These are phyloP conservation scores for Lodderomyces margitis DNA, from an alignment of 1,139 yeast genomes.

Conservation along the genomic window DNA sequence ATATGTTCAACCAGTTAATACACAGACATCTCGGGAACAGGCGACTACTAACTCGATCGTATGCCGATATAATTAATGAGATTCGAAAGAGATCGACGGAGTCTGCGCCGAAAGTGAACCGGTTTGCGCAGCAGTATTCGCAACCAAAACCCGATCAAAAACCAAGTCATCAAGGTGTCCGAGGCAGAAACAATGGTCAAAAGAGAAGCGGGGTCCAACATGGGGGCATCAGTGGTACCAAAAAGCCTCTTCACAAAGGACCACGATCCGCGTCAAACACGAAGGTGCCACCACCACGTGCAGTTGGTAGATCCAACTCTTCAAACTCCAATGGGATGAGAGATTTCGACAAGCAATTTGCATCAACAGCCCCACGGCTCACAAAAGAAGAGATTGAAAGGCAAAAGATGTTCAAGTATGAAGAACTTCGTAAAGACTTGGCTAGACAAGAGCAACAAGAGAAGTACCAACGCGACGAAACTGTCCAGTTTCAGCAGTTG, in stretches of 20 bases:
- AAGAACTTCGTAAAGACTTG: conserved; percentile 4
- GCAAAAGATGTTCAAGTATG: conserved; percentile 4
- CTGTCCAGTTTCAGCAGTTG: background rate
- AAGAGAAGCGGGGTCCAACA: conserved; percentile 1
- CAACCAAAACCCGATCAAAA: conserved; percentile 4
- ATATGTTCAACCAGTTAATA: background rate
- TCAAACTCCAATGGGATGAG: background rate
- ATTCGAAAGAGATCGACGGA: conserved; percentile 5
- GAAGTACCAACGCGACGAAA: background rate
- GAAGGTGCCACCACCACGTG: background rate
- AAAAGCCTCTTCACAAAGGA: background rate
- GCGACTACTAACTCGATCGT: conserved; percentile 7
- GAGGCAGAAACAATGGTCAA: background rate
- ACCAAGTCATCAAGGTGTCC: background rate
- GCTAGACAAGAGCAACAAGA: conserved; percentile 2
- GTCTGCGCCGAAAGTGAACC: conserved; percentile 8
- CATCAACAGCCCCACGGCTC: background rate
- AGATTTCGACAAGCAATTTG: conserved; percentile 2
- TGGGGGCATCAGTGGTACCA: background rate
- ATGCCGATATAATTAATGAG: conserved; percentile 4
- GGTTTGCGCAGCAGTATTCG: conserved; percentile 14
- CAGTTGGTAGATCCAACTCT: background rate
- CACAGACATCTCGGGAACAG: background rate
- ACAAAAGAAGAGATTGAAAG: conserved; percentile 4
- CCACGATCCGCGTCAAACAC: background rate